Conservation (phyloP, 371 early-diverging fungal species). For the Rhizopus stolonifer region DNA sequence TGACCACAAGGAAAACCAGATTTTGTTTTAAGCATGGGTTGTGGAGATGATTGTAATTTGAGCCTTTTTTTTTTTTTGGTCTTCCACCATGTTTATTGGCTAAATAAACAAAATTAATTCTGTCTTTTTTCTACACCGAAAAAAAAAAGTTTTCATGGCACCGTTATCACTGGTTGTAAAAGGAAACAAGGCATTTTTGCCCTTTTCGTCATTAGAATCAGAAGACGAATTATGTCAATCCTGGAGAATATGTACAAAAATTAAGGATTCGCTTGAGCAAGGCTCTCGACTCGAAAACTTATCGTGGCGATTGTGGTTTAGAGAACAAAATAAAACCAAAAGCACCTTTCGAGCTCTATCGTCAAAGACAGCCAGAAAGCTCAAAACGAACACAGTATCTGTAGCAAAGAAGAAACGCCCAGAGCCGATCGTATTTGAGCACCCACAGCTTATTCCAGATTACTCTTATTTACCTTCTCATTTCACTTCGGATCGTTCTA, state of each 20-base stretch:
- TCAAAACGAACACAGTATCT: neutral
- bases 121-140: too few species aligned
- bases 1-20: too few species aligned
- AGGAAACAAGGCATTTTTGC: slow-evolving; percentile 67
- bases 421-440: slow-evolving; percentile 36
- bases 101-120: too few species aligned
- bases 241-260: slow-evolving; percentile 84
- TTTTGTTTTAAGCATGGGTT: too few species aligned
- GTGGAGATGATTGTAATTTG: too few species aligned
- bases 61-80: too few species aligned
- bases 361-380: slow-evolving; percentile 12
- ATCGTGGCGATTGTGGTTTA: slow-evolving; percentile 83
- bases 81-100: too few species aligned
- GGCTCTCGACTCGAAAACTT: slow-evolving; percentile 85
- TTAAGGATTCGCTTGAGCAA: slow-evolving; percentile 81
- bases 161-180: slow-evolving; percentile 72
- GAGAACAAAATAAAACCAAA: slow-evolving; percentile 13
- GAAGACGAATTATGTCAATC: slow-evolving; percentile 73
- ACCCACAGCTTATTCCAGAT: slow-evolving; percentile 22
- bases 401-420: slow-evolving; percentile 39
- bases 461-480: neutral
- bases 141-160: slow-evolving; percentile 47
- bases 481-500: slow-evolving; percentile 6
- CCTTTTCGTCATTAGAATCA: slow-evolving; percentile 63
- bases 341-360: neutral